Evolutionary conservation across 495 filamentous ascomycete species (phyloP).

Genomic region (Aspergillus avenaceus): DNA sequence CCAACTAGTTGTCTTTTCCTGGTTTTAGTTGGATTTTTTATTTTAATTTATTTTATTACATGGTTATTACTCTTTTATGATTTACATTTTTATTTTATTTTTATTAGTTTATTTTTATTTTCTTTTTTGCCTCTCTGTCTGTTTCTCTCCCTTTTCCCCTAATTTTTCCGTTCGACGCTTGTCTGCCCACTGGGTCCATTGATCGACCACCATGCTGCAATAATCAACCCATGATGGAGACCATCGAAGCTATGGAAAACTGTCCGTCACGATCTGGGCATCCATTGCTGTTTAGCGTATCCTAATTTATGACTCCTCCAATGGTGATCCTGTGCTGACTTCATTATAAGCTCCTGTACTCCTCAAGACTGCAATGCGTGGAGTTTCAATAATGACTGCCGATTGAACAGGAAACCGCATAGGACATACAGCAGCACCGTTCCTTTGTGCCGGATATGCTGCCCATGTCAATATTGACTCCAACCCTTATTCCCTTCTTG

Average conservation of each 20-base stretch:
- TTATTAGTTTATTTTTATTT: conserved; percentile 19
- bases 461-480: conserved; percentile 14
- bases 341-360: conserved; percentile 38
- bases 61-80: conserved; percentile 15
- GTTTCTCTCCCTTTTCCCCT: conserved; percentile 29
- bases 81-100: conserved; percentile 21
- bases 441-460: conserved; percentile 33
- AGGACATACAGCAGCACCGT: conserved; percentile 3
- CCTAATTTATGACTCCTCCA: conserved; percentile 46
- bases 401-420: conserved; percentile 21
- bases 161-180: conserved; percentile 38
- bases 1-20: conserved; percentile 9
- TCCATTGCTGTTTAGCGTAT: conserved; percentile 38
- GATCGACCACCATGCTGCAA: conserved; percentile 47
- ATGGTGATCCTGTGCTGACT: conserved; percentile 29
- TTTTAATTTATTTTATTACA: conserved; percentile 9
- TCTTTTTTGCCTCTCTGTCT: conserved; percentile 9
- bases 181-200: conserved; percentile 34
- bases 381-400: conserved; percentile 26
- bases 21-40: conserved; percentile 9
- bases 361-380: conserved; percentile 20
- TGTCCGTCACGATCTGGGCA: conserved; percentile 41
- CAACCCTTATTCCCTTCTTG: conserved; percentile 22
- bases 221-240: conserved; percentile 35
- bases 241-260: conserved; percentile 43